phyloP scores from a whole-genome alignment of 2,329 filamentous ascomycete genomes.

The Talaromyces marneffei region DNA sequence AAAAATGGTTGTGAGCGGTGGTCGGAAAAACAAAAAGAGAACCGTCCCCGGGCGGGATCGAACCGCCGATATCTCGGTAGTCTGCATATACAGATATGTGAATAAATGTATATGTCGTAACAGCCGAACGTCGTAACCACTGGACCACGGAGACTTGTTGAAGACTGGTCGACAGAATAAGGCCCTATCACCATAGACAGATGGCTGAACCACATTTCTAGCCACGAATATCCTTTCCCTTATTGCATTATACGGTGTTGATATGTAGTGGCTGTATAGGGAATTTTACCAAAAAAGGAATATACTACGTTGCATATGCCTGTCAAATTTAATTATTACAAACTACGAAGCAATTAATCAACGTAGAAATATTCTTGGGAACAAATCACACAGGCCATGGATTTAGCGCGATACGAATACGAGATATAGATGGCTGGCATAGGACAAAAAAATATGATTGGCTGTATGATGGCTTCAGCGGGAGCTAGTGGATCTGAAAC shows the following conservation, averaged over 20 bases:
- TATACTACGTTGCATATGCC: too few relatives aligned
- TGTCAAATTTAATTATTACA: too few relatives aligned
- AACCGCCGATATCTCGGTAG: constrained; percentile 3
- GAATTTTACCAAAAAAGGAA: too few relatives aligned
- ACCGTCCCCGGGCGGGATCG: not conserved
- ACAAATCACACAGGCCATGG: too few relatives aligned
- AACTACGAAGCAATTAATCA: too few relatives aligned
- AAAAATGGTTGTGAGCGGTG: too few relatives aligned
- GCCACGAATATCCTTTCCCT: not conserved
- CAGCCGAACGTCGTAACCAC: constrained; percentile 3
- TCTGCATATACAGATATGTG: not conserved
- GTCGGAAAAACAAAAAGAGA: not conserved
- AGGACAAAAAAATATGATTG: not conserved
- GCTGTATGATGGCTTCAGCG: not conserved
- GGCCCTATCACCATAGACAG: not conserved
- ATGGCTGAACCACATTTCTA: not conserved
- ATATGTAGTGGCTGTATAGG: too few relatives aligned
- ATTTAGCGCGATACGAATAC: too few relatives aligned
- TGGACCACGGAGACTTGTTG: not conserved
- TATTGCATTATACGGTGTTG: not conserved
- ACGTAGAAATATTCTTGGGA: too few relatives aligned
- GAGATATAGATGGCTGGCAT: not conserved
- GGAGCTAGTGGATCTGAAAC: not conserved
- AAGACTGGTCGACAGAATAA: not conserved
- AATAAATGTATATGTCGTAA: not conserved